Conservation (phyloP, 306 rosid genomes). For the Fragaria nilgerrensis region DNA sequence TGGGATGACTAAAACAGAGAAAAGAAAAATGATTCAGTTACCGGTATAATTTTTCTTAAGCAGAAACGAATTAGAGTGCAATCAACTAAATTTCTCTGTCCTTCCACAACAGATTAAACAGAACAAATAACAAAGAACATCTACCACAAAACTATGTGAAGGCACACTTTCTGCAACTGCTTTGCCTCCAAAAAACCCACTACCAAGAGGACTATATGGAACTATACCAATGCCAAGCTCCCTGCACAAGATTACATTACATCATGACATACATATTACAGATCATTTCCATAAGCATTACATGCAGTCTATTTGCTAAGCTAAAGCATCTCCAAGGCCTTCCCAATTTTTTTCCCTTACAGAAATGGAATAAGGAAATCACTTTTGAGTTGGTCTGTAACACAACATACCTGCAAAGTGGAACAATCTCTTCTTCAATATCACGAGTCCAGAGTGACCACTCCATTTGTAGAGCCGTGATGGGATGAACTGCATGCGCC, state of each 20-base stretch:
- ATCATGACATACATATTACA: background rate
- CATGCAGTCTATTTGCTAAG: background rate
- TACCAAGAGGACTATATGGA: conserved; percentile 66
- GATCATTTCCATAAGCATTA: background rate
- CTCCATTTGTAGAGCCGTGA: conserved; percentile 71
- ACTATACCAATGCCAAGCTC: conserved; percentile 68
- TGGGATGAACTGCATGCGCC: conserved; percentile 81
- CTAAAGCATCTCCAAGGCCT: background rate
- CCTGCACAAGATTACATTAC: conserved; percentile 28
- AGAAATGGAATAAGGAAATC: background rate
- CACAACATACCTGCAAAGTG: conserved; percentile 62
- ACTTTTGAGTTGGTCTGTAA: background rate
- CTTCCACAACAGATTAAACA: background rate
- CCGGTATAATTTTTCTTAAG: background rate
- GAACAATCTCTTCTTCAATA: conserved; percentile 66
- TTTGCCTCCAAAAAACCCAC: conserved; percentile 67
- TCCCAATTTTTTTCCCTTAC: too few species aligned
- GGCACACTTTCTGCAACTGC: conserved; percentile 49
- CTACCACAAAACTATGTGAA: conserved; percentile 33
- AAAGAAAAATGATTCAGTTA: background rate
- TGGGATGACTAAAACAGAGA: conserved; percentile 24
- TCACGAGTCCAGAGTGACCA: conserved; percentile 86
- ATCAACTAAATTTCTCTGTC: too few species aligned
- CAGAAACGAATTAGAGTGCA: background rate
- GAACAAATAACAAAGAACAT: background rate